A percentile compares a stretch with the other conserved stretches of the same genome.
phyloP scores from a whole-genome alignment of 176 grass and related monocot species.

The Leersia perrieri region DNA sequence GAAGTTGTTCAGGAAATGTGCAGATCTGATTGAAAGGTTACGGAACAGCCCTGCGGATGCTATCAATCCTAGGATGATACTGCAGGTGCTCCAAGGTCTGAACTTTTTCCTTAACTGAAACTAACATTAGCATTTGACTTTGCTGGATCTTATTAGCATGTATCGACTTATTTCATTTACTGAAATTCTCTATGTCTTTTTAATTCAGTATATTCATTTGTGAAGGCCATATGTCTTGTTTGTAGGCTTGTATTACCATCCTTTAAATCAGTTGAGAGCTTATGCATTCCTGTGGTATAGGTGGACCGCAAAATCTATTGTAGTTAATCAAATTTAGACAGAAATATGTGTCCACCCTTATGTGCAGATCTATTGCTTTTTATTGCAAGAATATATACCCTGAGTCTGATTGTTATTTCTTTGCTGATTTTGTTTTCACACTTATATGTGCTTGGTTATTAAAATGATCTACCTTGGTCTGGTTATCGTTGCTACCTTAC shows the following conservation, averaged over 20 bases:
- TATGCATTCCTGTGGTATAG: neutral
- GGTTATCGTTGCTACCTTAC: neutral
- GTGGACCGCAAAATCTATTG: neutral
- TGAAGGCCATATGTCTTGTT: neutral
- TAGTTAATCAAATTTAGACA: conserved; percentile 2
- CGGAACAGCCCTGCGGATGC: conserved; percentile 56
- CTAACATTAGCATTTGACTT: neutral
- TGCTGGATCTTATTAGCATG: neutral
- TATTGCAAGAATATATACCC: neutral
- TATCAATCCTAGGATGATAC: conserved; percentile 67
- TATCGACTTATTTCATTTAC: neutral
- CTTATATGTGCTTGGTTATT: neutral
- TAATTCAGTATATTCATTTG: neutral
- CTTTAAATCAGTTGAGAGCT: neutral
- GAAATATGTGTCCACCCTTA: neutral
- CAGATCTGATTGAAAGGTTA: conserved; percentile 74
- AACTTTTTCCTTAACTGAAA: neutral
- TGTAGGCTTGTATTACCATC: neutral
- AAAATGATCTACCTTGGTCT: neutral
- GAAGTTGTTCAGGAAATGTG: conserved; percentile 71
- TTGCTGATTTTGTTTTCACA: conserved; percentile 8
- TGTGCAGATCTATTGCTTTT: neutral
- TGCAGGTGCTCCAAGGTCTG: conserved; percentile 79
- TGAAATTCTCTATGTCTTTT: neutral
- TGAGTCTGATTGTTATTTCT: neutral